Base-by-base conservation (phyloP, 1,284 basidiomycete species). In the Wolfiporia cocos region DNA sequence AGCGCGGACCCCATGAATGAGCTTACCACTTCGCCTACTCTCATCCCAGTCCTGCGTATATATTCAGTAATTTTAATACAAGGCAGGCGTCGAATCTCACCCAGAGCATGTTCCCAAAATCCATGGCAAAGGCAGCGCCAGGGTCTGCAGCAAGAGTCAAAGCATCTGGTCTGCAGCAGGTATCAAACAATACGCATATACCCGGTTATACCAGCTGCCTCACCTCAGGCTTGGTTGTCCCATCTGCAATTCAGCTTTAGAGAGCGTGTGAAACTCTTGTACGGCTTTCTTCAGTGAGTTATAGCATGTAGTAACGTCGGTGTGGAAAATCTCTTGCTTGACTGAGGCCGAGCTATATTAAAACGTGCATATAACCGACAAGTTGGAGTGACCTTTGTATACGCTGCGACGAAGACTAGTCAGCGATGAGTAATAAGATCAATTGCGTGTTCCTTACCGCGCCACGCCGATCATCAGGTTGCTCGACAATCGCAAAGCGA, bases 401-500 rank as follows among this genome's bases (percentile, higher is more conserved):
- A 86, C 81, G 3, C 83, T 86, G n/a, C n/a, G n/a, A n/a, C n/a
- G n/a, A n/a, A n/a, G n/a, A n/a, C n/a, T n/a, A n/a, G n/a, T n/a
- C n/a, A n/a, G n/a, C n/a, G n/a, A n/a, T n/a, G n/a, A n/a, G n/a
- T n/a, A n/a, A n/a, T n/a, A n/a, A n/a, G n/a, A n/a, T n/a, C n/a
- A n/a, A n/a, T n/a, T n/a, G n/a, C n/a, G n/a, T n/a, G n/a, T n/a
- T n/a, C 53, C 75, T 49, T 59, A 92, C 90, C 91, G 78, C 18
- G 83, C 85, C 17, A 86, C 90, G 5, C 90, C 91, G 42, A 92
- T 81, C 69, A 94, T 81, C 26, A 94, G 64, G 56, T 89, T 89
- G 46, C 88, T 90, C 10, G 89, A 91, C 42, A 93, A 67, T 35
- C 90, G 73, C 41, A 94, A 66, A 1, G 90, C 89, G 32, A 94